phyloP scores from a whole-genome alignment of 2,329 filamentous ascomycete genomes.

The Diaporthe vexans region DNA sequence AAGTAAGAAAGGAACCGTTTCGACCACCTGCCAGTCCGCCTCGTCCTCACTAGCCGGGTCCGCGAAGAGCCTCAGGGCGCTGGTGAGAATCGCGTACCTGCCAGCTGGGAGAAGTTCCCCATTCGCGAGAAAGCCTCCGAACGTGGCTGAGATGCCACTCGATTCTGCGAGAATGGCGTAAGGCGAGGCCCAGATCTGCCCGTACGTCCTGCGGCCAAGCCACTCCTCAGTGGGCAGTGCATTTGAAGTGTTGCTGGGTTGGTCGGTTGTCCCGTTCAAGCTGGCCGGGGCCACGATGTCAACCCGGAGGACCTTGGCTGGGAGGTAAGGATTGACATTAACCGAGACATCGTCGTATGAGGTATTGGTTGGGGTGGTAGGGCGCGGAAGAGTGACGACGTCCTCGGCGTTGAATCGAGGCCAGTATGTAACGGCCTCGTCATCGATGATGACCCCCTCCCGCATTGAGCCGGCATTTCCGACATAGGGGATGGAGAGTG shows the following conservation, averaged over 20 bases:
- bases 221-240: background rate
- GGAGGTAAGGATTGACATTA: background rate
- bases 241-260: background rate
- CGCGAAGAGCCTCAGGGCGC: constrained; percentile 1
- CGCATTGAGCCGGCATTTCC: constrained; percentile 13
- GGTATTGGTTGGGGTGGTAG: background rate
- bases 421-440: background rate
- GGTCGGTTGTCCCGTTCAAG: background rate
- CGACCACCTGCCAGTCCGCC: background rate
- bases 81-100: background rate
- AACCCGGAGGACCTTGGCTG: background rate
- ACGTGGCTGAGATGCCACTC: background rate
- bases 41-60: background rate
- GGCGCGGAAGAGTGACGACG: background rate
- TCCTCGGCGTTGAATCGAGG: background rate
- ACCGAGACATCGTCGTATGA: background rate
- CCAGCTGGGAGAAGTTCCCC: background rate
- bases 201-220: constrained; percentile 11
- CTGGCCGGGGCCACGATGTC: background rate
- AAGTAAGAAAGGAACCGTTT: background rate
- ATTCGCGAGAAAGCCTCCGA: constrained; percentile 2
- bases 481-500: constrained; percentile 3
- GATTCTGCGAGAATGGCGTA: background rate
- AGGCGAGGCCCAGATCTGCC: constrained; percentile 12
- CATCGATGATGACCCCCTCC: background rate